phyloP scores from a whole-genome alignment of 106 monocot genomes.

The Gastrodia elata region DNA sequence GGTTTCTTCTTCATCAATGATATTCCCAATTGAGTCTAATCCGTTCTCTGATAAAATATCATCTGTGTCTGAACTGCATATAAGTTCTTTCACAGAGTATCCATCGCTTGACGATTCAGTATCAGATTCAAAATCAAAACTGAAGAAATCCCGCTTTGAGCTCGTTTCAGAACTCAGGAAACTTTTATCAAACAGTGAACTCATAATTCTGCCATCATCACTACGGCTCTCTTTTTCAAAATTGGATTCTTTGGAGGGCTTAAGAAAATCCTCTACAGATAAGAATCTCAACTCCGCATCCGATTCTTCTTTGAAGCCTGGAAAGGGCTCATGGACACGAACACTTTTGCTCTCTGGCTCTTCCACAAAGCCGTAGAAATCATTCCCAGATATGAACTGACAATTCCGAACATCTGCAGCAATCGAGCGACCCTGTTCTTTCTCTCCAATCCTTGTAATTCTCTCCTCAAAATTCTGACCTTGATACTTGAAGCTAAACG shows the following conservation, averaged over 20 bases:
- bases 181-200: neutral
- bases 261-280: constrained; percentile 9
- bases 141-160: constrained; percentile 16
- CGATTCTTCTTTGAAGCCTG: neutral
- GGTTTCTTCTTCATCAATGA: neutral
- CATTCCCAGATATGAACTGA: constrained; percentile 24
- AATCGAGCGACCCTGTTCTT: neutral
- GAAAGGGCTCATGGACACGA: constrained; percentile 22
- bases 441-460: neutral
- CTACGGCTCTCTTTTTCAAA: neutral
- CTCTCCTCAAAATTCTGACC: neutral
- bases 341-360: constrained; percentile 25
- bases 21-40: constrained; percentile 9
- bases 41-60: constrained; percentile 40
- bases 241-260: neutral
- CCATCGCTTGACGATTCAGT: constrained; percentile 37
- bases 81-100: constrained; percentile 53
- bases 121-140: constrained; percentile 40
- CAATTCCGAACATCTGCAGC: constrained; percentile 22
- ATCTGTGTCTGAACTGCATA: constrained; percentile 36
- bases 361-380: constrained; percentile 31
- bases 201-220: neutral
- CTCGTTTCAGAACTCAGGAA: constrained; percentile 4
- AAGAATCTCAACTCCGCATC: constrained; percentile 1
- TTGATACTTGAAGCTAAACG: constrained; percentile 9